Evolutionary conservation across 805 yeast genomes (phyloP).

Genomic region (Suhomyces prunicola): DNA sequence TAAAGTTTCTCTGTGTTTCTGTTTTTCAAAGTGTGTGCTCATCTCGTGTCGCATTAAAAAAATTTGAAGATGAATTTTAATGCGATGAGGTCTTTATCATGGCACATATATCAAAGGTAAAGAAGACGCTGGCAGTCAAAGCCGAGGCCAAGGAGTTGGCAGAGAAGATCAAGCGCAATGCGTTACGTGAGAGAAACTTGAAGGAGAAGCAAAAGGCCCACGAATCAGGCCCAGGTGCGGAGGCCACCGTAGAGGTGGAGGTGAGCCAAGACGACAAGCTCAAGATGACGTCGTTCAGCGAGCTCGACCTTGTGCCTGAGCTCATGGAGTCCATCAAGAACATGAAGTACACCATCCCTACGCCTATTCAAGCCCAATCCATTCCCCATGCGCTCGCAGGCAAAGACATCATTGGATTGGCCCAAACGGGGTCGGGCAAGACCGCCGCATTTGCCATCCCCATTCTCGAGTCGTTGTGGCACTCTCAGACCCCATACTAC

Average conservation of each 20-base stretch:
- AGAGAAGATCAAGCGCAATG: slow-evolving; percentile 43
- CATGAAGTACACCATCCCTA: slow-evolving; percentile 76
- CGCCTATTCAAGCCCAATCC: slow-evolving; percentile 90
- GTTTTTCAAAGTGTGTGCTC: no score
- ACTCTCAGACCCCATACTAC: slow-evolving; percentile 81
- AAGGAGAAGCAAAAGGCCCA: slow-evolving; percentile 3
- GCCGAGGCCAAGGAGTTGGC: slow-evolving; percentile 48
- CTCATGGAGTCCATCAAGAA: slow-evolving; percentile 74
- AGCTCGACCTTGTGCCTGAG: slow-evolving; percentile 70
- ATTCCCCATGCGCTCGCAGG: slow-evolving; percentile 90
- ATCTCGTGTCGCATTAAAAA: not conserved
- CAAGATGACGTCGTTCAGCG: slow-evolving; percentile 23
- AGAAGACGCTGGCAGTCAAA: slow-evolving; percentile 11
- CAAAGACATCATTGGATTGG: slow-evolving; percentile 90
- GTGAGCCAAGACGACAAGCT: slow-evolving; percentile 3
- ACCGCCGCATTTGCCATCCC: slow-evolving; percentile 99
- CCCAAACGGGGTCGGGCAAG: slow-evolving; percentile 97
- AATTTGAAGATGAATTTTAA: not conserved
- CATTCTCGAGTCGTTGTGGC: slow-evolving; percentile 85
- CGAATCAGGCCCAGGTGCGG: not conserved
- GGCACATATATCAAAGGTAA: slow-evolving; percentile 1
- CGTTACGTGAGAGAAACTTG: slow-evolving; percentile 12
- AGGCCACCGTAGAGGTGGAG: slow-evolving; percentile 2
- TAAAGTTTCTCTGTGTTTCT: not conserved
- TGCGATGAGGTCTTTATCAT: not conserved